Base-by-base conservation (phyloP, 805 yeast species). In the Kodamaea hsintzibuensis region DNA sequence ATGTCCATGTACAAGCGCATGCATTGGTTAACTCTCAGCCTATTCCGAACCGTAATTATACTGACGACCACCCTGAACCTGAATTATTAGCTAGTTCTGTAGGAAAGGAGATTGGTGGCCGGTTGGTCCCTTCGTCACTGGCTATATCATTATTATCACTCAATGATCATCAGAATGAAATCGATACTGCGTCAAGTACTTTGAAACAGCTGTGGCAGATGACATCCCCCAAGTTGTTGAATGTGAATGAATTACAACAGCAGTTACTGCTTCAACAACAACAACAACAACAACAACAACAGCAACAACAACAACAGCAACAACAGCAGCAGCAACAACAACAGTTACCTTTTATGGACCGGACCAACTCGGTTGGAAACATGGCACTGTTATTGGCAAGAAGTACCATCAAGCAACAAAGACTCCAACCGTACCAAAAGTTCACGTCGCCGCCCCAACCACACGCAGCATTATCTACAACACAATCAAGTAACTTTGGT, bases 31-130 rank as follows among this genome's bases (percentile, higher is more conserved):
- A 40, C 14, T 7, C 47, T 2, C 49, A 47, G 42, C 42, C 49
- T 9, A 14, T 30, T 12, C 40, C 42, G 13, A 14, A 30, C 14
- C 16, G 47, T 10, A 35, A 48, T 27, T 56, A 44, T 44, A 52
- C 66, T 7, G 69, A 67, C 46, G 78, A 72, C 19, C 80, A 76
- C 55, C 80, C 80, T 3, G 80, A 76, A 51, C 80, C 80, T 1
- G 71, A 70, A 53, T 61, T 76, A 25, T 60, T 75, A 38, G 79
- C 80, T 1, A 71, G 74, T 9, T 72, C 78, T 0, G 79, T 73
- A 3, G 79, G 78, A 2, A 70, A 70, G 43, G 78, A 76, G 45
- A 61, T 64, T 18, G 72, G 70, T 30, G 80, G 79, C 2, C 59
- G 72, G 25, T 53, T 76, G 46, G 71, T 76, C 19, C 79, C 79